Evolutionary conservation across 148 eudicot genomes (phyloP).

Genomic region (Simmondsia chinensis): DNA sequence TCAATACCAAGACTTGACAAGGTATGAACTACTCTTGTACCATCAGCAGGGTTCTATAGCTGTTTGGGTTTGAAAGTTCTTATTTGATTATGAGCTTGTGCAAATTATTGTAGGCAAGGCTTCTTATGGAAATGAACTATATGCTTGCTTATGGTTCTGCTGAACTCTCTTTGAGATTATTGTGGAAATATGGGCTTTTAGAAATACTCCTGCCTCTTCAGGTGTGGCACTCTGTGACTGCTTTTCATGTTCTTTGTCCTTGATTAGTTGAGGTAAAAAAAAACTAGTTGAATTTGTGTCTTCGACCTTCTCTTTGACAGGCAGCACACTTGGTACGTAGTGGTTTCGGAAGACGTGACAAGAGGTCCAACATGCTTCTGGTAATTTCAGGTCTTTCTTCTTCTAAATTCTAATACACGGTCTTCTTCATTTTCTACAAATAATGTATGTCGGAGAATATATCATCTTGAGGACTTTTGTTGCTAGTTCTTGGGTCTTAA

Average conservation of each 20-base stretch:
- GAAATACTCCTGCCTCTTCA: constrained; percentile 83
- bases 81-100: constrained; percentile 1
- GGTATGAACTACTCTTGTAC: constrained; percentile 27
- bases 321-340: constrained; percentile 71
- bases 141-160: constrained; percentile 98
- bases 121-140: constrained; percentile 86
- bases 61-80: neutral
- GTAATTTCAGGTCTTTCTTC: constrained; percentile 25
- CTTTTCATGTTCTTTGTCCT: neutral
- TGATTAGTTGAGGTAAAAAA: constrained; percentile 3
- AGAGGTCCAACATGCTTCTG: constrained; percentile 87
- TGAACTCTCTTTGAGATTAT: constrained; percentile 72
- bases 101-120: constrained; percentile 45
- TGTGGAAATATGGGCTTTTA: constrained; percentile 72
- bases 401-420: too few relatives aligned
- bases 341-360: constrained; percentile 66
- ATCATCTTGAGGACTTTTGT: neutral
- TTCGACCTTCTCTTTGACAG: constrained; percentile 27
- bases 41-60: too few relatives aligned
- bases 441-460: too few relatives aligned
- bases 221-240: constrained; percentile 23
- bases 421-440: too few relatives aligned
- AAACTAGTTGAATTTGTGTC: constrained; percentile 3
- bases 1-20: constrained; percentile 58
- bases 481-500: neutral